A percentile compares a stretch with the other conserved stretches of the same genome.
Conservation (phyloP, 208 protist genomes). For the Crithidia fasciculata region DNA sequence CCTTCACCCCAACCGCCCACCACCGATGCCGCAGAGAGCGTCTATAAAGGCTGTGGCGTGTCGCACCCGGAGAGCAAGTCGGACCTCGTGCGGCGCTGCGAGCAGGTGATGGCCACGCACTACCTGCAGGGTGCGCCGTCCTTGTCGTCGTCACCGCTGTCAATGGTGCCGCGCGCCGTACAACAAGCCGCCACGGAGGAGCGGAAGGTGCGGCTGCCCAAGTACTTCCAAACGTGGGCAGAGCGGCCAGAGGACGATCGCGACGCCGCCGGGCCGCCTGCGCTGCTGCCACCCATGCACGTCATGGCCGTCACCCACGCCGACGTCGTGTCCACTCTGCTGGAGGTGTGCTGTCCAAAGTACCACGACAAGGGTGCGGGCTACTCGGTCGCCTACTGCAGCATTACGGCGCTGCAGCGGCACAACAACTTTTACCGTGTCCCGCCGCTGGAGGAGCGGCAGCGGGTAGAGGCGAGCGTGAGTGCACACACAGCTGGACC, state of each 20-base stretch:
- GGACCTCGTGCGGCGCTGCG: constrained; percentile 61
- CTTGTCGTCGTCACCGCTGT: constrained; percentile 3
- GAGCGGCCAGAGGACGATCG: constrained; percentile 27
- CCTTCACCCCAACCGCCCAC: neutral
- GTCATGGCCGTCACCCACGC: constrained; percentile 83
- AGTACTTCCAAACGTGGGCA: constrained; percentile 50
- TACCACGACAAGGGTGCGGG: constrained; percentile 51
- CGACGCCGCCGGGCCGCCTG: constrained; percentile 18
- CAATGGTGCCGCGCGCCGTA: constrained; percentile 49
- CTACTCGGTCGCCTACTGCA: constrained; percentile 83
- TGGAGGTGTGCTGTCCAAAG: constrained; percentile 76
- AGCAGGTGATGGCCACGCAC: constrained; percentile 52
- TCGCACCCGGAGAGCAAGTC: constrained; percentile 54
- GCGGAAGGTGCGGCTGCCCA: constrained; percentile 48
- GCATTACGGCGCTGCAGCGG: constrained; percentile 65
- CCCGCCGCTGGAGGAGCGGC: constrained; percentile 36
- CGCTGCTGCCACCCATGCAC: constrained; percentile 74
- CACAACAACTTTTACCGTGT: constrained; percentile 84
- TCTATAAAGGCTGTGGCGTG: constrained; percentile 45
- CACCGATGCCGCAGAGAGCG: neutral
- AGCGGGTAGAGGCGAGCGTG: constrained; percentile 6
- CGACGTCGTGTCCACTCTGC: constrained; percentile 59
- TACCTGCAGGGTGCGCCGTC: constrained; percentile 34
- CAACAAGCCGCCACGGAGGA: constrained; percentile 43
- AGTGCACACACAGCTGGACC: neutral